phyloP scores from a whole-genome alignment of 208 protist genomes.

The Acanthamoeba castellanii region DNA sequence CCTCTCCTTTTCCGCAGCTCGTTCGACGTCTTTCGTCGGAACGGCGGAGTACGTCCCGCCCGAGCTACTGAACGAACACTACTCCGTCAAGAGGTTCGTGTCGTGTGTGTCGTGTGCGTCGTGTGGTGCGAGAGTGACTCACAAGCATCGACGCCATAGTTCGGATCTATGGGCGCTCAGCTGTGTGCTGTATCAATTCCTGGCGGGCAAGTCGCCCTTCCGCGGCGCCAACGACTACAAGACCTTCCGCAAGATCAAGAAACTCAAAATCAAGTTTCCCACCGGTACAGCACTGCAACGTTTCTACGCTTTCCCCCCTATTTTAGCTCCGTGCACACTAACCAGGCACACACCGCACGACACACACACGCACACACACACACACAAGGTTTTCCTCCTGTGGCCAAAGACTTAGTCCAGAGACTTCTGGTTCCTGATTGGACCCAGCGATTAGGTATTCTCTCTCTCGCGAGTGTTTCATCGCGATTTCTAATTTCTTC shows the following conservation, averaged over 20 bases:
- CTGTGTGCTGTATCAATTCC: slow-evolving; percentile 86
- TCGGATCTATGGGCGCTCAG: slow-evolving; percentile 87
- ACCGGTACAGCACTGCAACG: slow-evolving; percentile 69
- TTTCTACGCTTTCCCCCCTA: too few species aligned
- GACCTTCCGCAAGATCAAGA: slow-evolving; percentile 75
- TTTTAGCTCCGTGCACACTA: too few species aligned
- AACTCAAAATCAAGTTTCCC: slow-evolving; percentile 49
- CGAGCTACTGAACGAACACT: slow-evolving; percentile 83
- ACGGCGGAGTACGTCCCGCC: slow-evolving; percentile 87
- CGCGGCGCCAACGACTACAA: slow-evolving; percentile 81
- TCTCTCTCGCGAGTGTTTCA: not conserved
- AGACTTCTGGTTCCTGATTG: slow-evolving; percentile 77
- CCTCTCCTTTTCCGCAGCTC: not conserved
- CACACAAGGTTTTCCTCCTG: not conserved
- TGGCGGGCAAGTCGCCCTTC: slow-evolving; percentile 81
- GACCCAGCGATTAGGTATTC: not conserved
- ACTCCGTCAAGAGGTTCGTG: slow-evolving; percentile 70
- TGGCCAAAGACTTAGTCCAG: slow-evolving; percentile 77
- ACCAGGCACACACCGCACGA: too few species aligned
- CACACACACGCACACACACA: too few species aligned
- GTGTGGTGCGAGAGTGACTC: too few species aligned
- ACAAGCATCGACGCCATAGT: not conserved
- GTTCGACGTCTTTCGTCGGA: slow-evolving; percentile 82
- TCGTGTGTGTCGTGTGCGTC: too few species aligned
- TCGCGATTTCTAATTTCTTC: too few species aligned